Percentiles rank a stretch among this genome's conserved stretches.
These are phyloP conservation scores for Annulohypoxylon bovei DNA, from an alignment of 495 filamentous ascomycete genomes.

Conservation along the genomic window DNA sequence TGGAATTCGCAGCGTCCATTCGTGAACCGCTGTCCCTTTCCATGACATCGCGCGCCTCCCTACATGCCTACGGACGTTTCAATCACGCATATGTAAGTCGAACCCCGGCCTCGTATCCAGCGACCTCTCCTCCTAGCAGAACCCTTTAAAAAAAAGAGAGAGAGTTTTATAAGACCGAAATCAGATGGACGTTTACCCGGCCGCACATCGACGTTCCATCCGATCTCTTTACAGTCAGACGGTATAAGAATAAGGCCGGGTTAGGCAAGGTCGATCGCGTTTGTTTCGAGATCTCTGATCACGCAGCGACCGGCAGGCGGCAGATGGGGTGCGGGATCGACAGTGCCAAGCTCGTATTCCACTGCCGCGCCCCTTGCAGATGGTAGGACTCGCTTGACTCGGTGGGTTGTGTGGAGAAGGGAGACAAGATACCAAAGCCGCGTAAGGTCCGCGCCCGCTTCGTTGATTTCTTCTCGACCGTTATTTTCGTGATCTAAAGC, in stretches of 20 bases:
- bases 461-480: neutral
- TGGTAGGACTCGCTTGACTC: constrained; percentile 11
- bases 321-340: constrained; percentile 37
- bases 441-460: neutral
- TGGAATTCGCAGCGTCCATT: constrained; percentile 22
- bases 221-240: constrained; percentile 1
- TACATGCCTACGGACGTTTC: constrained; percentile 18
- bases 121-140: neutral
- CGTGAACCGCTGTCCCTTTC: neutral
- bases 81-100: constrained; percentile 8
- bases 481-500: neutral
- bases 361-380: constrained; percentile 32
- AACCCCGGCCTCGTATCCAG: constrained; percentile 31
- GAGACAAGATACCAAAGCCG: neutral
- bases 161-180: neutral
- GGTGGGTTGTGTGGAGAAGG: neutral
- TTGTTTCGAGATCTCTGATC: constrained; percentile 33
- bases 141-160: neutral
- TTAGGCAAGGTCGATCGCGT: constrained; percentile 5
- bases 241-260: neutral
- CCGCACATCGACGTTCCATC: constrained; percentile 6
- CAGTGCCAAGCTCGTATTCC: constrained; percentile 40
- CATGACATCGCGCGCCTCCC: constrained; percentile 2
- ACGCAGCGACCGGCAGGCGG: constrained; percentile 29
- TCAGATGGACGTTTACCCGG: constrained; percentile 26